These are phyloP conservation scores for Neocatenulostroma microsporum DNA, from an alignment of 2,329 filamentous ascomycete genomes.

Conservation along the genomic window DNA sequence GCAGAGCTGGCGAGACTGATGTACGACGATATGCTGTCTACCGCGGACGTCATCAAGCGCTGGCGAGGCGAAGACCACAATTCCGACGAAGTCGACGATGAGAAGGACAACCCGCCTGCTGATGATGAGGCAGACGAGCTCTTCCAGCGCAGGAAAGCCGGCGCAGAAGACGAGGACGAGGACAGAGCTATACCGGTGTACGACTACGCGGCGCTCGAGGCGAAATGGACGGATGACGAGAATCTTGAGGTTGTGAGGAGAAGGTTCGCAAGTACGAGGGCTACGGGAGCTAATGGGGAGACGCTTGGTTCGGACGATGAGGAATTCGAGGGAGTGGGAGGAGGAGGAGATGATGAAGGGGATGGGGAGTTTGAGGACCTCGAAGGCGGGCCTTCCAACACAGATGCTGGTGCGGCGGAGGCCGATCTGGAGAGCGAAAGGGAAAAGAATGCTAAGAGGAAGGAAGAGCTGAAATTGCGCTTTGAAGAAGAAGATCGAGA, in stretches of 20 bases:
- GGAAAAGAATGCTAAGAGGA: conserved; percentile 79
- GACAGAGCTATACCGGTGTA: conserved; percentile 71
- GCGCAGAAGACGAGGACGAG: conserved; percentile 49
- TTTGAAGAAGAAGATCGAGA: conserved; percentile 99
- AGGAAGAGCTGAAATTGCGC: conserved; percentile 86
- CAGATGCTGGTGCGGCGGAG: conserved; percentile 27
- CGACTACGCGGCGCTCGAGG: conserved; percentile 71
- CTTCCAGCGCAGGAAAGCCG: conserved; percentile 51
- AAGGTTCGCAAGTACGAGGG: conserved; percentile 65
- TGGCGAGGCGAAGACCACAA: conserved; percentile 65
- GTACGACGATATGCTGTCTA: conserved; percentile 73
- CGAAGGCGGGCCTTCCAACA: conserved; percentile 61
- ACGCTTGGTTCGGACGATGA: conserved; percentile 52
- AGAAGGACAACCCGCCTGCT: too few relatives aligned
- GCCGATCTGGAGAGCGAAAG: conserved; percentile 80
- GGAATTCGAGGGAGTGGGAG: conserved; percentile 40
- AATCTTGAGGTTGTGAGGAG: conserved; percentile 66
- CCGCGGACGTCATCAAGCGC: conserved; percentile 64
- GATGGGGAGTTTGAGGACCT: conserved; percentile 81
- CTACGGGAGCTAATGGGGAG: conserved; percentile 42
- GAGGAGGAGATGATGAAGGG: conserved; percentile 62
- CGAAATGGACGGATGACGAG: conserved; percentile 76
- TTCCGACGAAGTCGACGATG: conserved; percentile 45
- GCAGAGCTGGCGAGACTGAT: conserved; percentile 78
- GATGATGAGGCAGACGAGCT: conserved; percentile 56